Percentiles rank a stretch among this genome's conserved stretches.
These are phyloP conservation scores for Solanum bulbocastanum DNA, from an alignment of 257 asterid species.

Conservation along the genomic window DNA sequence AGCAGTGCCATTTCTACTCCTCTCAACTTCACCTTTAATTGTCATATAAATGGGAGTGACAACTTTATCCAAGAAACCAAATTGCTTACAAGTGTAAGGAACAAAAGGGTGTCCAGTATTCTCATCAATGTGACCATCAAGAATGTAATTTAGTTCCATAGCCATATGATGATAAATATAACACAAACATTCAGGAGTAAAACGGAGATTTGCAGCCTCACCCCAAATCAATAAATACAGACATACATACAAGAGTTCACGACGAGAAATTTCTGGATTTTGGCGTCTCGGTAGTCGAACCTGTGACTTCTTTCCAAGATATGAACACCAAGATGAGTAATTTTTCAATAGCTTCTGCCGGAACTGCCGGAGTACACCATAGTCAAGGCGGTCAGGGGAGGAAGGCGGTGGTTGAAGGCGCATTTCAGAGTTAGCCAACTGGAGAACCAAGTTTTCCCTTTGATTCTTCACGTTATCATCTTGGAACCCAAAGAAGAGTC, in stretches of 20 bases:
- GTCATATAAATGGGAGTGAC: constrained; percentile 56
- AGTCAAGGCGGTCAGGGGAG: constrained; percentile 52
- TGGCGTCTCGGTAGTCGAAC: constrained; percentile 62
- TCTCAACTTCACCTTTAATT: constrained; percentile 65
- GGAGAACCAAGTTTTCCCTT: constrained; percentile 85
- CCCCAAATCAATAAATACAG: constrained; percentile 83
- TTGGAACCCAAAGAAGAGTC: constrained; percentile 91
- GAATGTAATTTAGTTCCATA: constrained; percentile 66
- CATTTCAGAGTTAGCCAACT: constrained; percentile 84
- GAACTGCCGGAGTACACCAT: constrained; percentile 60
- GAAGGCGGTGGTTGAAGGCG: constrained; percentile 64
- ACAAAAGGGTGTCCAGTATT: constrained; percentile 55
- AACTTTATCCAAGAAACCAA: constrained; percentile 51
- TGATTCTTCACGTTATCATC: constrained; percentile 78
- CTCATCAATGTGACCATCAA: constrained; percentile 67
- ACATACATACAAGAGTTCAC: constrained; percentile 75
- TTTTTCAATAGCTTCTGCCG: constrained; percentile 63
- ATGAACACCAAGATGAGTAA: constrained; percentile 82
- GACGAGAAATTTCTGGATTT: constrained; percentile 45
- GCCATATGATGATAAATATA: constrained; percentile 85
- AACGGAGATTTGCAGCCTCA: constrained; percentile 78
- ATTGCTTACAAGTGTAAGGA: constrained; percentile 57
- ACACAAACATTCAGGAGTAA: constrained; percentile 79
- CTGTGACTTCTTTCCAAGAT: constrained; percentile 54
- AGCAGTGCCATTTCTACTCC: constrained; percentile 87